A percentile compares a stretch with the other conserved stretches of the same genome.
These are phyloP conservation scores for Dendryphion nanum DNA, from an alignment of 2,329 filamentous ascomycete species.

Conservation along the genomic window DNA sequence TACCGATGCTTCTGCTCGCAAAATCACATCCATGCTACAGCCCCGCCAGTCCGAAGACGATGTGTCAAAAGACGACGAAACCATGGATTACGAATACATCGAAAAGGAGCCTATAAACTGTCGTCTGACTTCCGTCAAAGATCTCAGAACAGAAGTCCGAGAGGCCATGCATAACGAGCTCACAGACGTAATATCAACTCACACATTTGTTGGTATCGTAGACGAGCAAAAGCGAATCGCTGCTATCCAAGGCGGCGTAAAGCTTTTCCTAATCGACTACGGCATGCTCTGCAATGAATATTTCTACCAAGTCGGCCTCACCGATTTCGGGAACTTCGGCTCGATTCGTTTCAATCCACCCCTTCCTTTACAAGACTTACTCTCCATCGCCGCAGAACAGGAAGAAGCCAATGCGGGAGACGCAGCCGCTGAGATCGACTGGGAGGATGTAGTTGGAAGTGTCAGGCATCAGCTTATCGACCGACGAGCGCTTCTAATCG, in stretches of 20 bases:
- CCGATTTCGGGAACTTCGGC: constrained; percentile 95
- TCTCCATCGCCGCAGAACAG: constrained; percentile 69
- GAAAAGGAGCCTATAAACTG: constrained; percentile 70
- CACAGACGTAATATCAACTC: constrained; percentile 80
- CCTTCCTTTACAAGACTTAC: constrained; percentile 67
- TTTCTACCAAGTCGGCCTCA: constrained; percentile 92
- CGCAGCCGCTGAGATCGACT: constrained; percentile 58
- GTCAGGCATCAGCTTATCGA: constrained; percentile 70
- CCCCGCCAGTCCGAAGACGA: constrained; percentile 44
- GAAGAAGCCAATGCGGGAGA: constrained; percentile 57
- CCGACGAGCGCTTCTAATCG: constrained; percentile 79
- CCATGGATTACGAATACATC: constrained; percentile 68
- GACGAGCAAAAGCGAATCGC: constrained; percentile 83
- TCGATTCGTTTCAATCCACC: constrained; percentile 75
- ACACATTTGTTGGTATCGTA: constrained; percentile 91
- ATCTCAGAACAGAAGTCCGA: constrained; percentile 77
- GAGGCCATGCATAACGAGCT: constrained; percentile 80
- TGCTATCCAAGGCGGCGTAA: constrained; percentile 91
- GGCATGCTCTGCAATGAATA: constrained; percentile 81
- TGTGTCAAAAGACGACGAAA: constrained; percentile 40
- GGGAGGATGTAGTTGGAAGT: constrained; percentile 62
- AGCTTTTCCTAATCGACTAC: constrained; percentile 90
- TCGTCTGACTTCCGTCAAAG: constrained; percentile 79
- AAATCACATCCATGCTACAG: constrained; percentile 96
- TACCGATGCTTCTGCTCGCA: constrained; percentile 83